Conservation (phyloP, 805 yeast genomes). For the Candida silvicultrix region DNA sequence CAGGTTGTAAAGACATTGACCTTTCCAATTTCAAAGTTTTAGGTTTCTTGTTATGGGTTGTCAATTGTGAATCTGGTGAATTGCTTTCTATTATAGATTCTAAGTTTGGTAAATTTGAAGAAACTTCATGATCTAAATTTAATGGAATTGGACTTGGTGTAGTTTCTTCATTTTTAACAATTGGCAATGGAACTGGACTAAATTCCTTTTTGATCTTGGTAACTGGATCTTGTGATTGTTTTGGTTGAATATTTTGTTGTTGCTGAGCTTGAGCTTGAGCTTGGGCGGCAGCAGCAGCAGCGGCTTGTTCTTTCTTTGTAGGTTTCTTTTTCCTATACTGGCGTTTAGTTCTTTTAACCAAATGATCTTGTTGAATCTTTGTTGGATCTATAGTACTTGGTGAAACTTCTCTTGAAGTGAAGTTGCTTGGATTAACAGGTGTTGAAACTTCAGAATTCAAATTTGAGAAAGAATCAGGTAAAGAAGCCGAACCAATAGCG, state of each 20-base stretch:
- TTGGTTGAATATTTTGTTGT: neutral
- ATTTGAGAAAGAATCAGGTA: neutral
- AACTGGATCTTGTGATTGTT: neutral
- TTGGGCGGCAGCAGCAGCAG: neutral
- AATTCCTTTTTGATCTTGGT: neutral
- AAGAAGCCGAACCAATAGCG: no score
- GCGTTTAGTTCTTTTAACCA: constrained; percentile 9
- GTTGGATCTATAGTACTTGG: constrained; percentile 18
- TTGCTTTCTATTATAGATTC: constrained; percentile 1
- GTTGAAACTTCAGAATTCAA: constrained; percentile 4
- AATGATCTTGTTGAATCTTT: constrained; percentile 6
- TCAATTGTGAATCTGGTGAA: neutral
- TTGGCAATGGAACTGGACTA: neutral
- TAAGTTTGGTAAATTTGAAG: constrained; percentile 8
- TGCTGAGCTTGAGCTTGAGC: neutral
- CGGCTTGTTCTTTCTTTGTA: constrained; percentile 5
- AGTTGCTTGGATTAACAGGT: constrained; percentile 2
- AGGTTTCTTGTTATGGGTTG: constrained; percentile 5
- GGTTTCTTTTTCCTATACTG: constrained; percentile 17
- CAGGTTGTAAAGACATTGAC: constrained; percentile 10
- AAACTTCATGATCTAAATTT: neutral
- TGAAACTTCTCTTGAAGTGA: constrained; percentile 11
- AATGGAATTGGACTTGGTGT: constrained; percentile 22
- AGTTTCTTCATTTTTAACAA: constrained; percentile 6
- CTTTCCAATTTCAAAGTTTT: constrained; percentile 11